Percentiles rank a stretch among this genome's conserved stretches.
Conservation (phyloP, 2,329 filamentous ascomycete species). For the Phyllosticta paracitricarpa region DNA sequence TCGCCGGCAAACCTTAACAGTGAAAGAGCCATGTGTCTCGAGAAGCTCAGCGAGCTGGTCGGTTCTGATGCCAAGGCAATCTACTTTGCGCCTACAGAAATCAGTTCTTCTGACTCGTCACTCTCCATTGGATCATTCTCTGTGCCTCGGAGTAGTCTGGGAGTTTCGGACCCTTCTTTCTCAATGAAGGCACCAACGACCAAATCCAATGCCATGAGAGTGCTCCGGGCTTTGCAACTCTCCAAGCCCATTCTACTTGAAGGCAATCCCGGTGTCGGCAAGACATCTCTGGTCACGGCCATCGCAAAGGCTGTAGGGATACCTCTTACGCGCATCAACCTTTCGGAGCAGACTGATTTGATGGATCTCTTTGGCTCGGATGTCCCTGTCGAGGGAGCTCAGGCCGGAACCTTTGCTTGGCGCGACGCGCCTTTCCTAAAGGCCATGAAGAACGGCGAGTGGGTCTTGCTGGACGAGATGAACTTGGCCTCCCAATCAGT, state of each 20-base stretch:
- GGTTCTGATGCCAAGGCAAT: conserved; percentile 50
- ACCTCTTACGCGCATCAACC: conserved; percentile 83
- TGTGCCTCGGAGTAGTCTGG: conserved; percentile 44
- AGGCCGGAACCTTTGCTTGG: conserved; percentile 88
- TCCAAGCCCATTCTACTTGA: conserved; percentile 88
- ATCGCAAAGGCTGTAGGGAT: conserved; percentile 71
- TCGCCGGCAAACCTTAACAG: conserved; percentile 58
- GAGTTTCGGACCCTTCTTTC: conserved; percentile 50
- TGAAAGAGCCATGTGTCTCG: conserved; percentile 64
- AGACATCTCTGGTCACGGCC: conserved; percentile 85
- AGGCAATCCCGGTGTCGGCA: conserved; percentile 95
- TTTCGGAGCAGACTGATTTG: conserved; percentile 94
- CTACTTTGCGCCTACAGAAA: conserved; percentile 54
- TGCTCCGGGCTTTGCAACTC: conserved; percentile 79
- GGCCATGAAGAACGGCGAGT: conserved; percentile 93
- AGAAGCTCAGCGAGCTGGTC: conserved; percentile 60
- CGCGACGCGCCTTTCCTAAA: conserved; percentile 89
- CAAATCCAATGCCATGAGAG: conserved; percentile 77
- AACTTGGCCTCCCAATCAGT: conserved; percentile 96
- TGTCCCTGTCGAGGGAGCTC: conserved; percentile 85
- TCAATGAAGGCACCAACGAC: conserved; percentile 87
- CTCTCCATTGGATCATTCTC: conserved; percentile 68
- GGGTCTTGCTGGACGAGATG: conserved; percentile 98
- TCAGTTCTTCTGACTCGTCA: conserved; percentile 43
- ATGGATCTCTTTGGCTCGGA: conserved; percentile 98